Conservation (phyloP, 73 alveolate genomes). For the Symbiodinium natans region DNA sequence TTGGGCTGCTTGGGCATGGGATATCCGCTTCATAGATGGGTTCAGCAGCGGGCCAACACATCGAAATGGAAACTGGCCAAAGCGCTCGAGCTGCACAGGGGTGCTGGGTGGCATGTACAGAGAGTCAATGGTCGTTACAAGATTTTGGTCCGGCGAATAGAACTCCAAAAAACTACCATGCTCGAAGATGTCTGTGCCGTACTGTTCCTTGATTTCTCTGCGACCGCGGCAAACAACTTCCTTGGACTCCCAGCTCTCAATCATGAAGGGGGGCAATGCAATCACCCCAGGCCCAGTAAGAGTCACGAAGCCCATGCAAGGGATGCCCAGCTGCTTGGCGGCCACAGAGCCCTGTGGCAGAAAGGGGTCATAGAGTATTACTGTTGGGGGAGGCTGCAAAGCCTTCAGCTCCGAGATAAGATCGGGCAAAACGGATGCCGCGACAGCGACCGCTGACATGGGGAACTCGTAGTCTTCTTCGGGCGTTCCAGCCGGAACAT, state of each 20-base stretch:
- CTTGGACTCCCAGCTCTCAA: conserved; percentile 53
- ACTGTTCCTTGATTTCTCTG: conserved; percentile 21
- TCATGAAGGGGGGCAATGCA: conserved; percentile 13
- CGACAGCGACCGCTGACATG: not conserved
- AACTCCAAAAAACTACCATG: conserved; percentile 72
- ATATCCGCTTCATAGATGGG: conserved; percentile 34
- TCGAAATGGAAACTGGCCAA: conserved; percentile 58
- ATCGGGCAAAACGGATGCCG: conserved; percentile 25
- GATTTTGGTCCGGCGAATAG: conserved; percentile 58
- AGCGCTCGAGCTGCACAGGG: conserved; percentile 32
- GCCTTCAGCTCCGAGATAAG: conserved; percentile 23
- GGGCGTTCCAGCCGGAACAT: conserved; percentile 3
- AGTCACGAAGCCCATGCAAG: conserved; percentile 43
- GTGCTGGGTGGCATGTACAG: conserved; percentile 32
- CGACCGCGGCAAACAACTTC: conserved; percentile 28
- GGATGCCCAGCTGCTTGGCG: conserved; percentile 63
- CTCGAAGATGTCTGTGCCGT: conserved; percentile 42
- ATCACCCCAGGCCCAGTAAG: conserved; percentile 74
- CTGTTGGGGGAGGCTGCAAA: conserved; percentile 53
- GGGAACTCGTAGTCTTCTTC: conserved; percentile 32
- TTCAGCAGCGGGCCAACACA: conserved; percentile 74
- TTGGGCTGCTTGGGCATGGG: not conserved
- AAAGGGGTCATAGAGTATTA: conserved; percentile 68
- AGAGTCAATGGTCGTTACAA: conserved; percentile 51
- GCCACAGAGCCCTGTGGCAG: conserved; percentile 67